Evolutionary conservation across 768 basidiomycete species (phyloP).

Genomic region (Leucocoprinus leucothites): DNA sequence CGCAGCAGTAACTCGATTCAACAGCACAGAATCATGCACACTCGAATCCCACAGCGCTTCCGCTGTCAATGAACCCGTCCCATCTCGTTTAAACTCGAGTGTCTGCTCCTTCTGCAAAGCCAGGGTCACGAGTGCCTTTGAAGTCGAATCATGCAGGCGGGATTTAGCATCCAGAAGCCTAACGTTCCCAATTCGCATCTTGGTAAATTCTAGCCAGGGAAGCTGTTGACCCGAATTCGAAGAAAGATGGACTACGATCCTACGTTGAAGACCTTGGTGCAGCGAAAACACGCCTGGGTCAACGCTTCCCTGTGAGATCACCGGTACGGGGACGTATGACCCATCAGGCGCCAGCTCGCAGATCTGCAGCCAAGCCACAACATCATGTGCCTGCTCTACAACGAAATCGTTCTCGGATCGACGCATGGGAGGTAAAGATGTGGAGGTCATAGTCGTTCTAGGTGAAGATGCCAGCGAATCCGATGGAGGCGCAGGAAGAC

Average conservation of each 20-base stretch:
- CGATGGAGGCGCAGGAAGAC: conserved; percentile 30
- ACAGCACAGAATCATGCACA: conserved; percentile 77
- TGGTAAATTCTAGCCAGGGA: conserved; percentile 80
- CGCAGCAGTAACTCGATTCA: conserved; percentile 80
- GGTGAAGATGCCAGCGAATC: conserved; percentile 37
- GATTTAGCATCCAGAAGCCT: conserved; percentile 84
- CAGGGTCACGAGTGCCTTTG: conserved; percentile 67
- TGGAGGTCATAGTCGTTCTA: not conserved
- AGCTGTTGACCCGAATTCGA: conserved; percentile 90
- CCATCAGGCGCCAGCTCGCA: conserved; percentile 86
- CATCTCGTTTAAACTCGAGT: conserved; percentile 80
- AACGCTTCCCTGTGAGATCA: conserved; percentile 67
- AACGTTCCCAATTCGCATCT: conserved; percentile 77
- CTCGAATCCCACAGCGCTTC: conserved; percentile 93
- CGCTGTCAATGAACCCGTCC: conserved; percentile 67
- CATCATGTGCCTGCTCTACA: conserved; percentile 82
- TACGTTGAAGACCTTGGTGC: conserved; percentile 91
- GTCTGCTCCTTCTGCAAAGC: conserved; percentile 70
- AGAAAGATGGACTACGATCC: conserved; percentile 69
- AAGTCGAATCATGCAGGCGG: conserved; percentile 72
- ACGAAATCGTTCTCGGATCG: conserved; percentile 93
- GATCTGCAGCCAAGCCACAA: conserved; percentile 85
- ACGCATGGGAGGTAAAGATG: conserved; percentile 66
- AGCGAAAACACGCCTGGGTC: conserved; percentile 87
- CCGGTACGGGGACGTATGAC: conserved; percentile 78